These are phyloP conservation scores for Anisodus tanguticus DNA, from an alignment of 257 asterid genomes.

Conservation along the genomic window DNA sequence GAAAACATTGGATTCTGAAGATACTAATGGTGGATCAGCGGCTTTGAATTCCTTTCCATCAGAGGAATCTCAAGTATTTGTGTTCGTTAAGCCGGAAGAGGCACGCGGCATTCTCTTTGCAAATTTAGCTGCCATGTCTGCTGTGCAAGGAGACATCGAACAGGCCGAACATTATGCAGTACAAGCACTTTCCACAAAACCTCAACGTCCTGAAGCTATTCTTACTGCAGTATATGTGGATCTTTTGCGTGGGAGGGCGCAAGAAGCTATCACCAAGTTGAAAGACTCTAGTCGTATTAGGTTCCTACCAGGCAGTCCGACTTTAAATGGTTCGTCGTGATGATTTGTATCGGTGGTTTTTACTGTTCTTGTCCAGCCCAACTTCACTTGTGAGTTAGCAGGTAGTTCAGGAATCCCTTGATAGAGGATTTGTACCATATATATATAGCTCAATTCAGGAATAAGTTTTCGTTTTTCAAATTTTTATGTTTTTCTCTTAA, in stretches of 20 bases:
- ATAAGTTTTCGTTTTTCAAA: conserved; percentile 47
- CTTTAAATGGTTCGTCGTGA: conserved; percentile 50
- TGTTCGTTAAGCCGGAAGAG: conserved; percentile 74
- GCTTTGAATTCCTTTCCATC: conserved; percentile 34
- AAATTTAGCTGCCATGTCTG: conserved; percentile 68
- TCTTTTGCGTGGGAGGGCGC: conserved; percentile 57
- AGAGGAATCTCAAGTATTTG: conserved; percentile 50
- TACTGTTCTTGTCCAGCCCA: conserved; percentile 44
- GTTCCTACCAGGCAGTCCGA: conserved; percentile 44
- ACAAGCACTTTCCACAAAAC: conserved; percentile 58
- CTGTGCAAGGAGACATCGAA: conserved; percentile 65
- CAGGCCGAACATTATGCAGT: conserved; percentile 57
- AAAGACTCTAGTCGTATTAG: conserved; percentile 54
- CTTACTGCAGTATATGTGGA: conserved; percentile 80
- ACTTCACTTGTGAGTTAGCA: conserved; percentile 52
- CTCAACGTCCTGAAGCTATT: conserved; percentile 60
- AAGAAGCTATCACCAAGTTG: conserved; percentile 74
- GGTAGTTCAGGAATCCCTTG: conserved; percentile 70
- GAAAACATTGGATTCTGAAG: conserved; percentile 62
- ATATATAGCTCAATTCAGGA: conserved; percentile 69
- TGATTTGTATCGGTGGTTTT: conserved; percentile 29
- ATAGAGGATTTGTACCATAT: conserved; percentile 74
- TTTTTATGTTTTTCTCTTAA: conserved; percentile 26
- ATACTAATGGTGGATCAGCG: conserved; percentile 44
- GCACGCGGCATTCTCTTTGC: conserved; percentile 69